Conservation (phyloP, 2,329 filamentous ascomycete genomes). For the Emydomyces testavorans region DNA sequence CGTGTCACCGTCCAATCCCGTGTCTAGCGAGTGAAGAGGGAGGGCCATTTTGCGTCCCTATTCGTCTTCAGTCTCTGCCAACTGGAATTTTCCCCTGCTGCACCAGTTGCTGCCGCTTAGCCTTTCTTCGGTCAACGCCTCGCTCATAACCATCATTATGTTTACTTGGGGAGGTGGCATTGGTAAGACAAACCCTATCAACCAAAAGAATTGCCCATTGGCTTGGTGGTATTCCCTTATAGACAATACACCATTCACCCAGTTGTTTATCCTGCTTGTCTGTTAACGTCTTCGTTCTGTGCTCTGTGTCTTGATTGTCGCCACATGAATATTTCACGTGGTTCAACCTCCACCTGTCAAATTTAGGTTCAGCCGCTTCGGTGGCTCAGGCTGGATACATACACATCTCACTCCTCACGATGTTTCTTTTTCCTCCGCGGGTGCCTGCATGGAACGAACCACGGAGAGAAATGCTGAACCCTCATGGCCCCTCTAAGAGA, state of each 20-base stretch:
- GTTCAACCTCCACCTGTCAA: background rate
- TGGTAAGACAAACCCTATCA: conserved; percentile 12
- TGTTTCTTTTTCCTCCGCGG: too few relatives aligned
- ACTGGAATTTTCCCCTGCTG: background rate
- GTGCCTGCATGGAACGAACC: too few relatives aligned
- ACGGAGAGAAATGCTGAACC: too few relatives aligned
- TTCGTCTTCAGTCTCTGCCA: too few relatives aligned
- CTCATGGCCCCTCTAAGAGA: too few relatives aligned
- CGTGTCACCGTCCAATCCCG: too few relatives aligned
- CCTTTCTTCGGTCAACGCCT: background rate
- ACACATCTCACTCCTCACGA: too few relatives aligned
- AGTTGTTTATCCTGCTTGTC: background rate
- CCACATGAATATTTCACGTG: background rate
- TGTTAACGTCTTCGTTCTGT: background rate
- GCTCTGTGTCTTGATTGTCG: background rate
- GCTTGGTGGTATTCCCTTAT: background rate
- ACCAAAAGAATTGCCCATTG: background rate
- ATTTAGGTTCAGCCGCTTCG: conserved; percentile 3
- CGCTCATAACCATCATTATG: conserved; percentile 14
- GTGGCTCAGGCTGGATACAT: background rate
- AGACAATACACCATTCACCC: background rate
- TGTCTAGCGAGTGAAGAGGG: too few relatives aligned
- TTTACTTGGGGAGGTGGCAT: conserved; percentile 17
- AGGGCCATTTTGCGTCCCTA: too few relatives aligned
- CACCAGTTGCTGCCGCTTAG: conserved; percentile 5